Conservation (phyloP, 2,329 filamentous ascomycete species). For the Talaromyces atroroseus region DNA sequence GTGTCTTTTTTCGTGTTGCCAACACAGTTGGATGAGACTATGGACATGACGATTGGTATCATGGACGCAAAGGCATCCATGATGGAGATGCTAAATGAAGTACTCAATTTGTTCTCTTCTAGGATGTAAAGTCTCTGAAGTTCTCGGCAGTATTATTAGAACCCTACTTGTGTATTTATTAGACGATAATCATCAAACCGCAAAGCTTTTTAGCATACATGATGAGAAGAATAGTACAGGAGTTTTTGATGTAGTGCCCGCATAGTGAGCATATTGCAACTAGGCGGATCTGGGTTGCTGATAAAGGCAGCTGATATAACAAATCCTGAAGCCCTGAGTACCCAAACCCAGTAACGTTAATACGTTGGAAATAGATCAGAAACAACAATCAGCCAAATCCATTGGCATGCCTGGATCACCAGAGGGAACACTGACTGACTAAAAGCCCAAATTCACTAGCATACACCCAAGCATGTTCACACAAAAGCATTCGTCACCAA, state of each 20-base stretch:
- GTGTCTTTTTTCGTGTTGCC: background rate
- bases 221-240: background rate
- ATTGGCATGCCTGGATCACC: background rate
- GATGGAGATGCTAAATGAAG: background rate
- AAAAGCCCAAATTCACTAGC: background rate
- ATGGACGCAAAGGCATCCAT: background rate
- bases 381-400: background rate
- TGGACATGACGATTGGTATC: background rate
- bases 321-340: background rate
- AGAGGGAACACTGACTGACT: background rate
- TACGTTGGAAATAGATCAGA: background rate
- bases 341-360: background rate
- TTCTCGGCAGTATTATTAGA: no score
- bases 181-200: no score
- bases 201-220: no score
- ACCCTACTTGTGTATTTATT: no score
- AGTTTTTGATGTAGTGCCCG: background rate
- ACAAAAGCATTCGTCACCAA: conserved; percentile 49
- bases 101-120: no score
- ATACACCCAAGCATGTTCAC: background rate
- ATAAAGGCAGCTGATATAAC: background rate
- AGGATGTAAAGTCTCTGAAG: no score
- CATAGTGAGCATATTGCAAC: background rate
- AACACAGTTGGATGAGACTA: background rate
- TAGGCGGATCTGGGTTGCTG: background rate